phyloP scores from a whole-genome alignment of 2,329 filamentous ascomycete species.

The Pyrenophora graminea region DNA sequence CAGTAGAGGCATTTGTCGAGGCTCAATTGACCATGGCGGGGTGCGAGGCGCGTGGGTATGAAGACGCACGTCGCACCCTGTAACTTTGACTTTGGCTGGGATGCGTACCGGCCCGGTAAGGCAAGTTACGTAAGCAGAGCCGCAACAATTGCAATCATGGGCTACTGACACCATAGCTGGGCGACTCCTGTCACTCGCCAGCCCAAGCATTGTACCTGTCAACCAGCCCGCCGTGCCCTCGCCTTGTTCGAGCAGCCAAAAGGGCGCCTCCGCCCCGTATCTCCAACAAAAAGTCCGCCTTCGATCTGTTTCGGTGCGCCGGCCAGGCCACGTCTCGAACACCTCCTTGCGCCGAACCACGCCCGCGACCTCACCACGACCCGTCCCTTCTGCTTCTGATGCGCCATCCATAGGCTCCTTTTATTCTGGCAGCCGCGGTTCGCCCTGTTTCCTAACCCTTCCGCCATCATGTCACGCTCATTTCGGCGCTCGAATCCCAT shows the following conservation, averaged over 20 bases:
- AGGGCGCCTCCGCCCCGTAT: slow-evolving; percentile 2
- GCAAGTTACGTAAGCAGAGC: slow-evolving; percentile 12
- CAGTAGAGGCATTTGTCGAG: slow-evolving; percentile 37
- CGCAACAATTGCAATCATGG: slow-evolving; percentile 13
- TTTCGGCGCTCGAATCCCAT: slow-evolving; percentile 80
- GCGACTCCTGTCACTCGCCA: slow-evolving; percentile 27
- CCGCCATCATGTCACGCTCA: slow-evolving; percentile 62
- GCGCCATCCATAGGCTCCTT: slow-evolving; percentile 35
- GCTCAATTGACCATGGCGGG: slow-evolving; percentile 32
- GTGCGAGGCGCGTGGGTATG: background rate
- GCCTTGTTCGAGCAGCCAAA: background rate
- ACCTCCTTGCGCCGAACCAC: slow-evolving; percentile 31
- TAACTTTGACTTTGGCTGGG: background rate
- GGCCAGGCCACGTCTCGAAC: slow-evolving; percentile 39
- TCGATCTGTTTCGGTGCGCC: slow-evolving; percentile 24
- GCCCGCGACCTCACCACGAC: slow-evolving; percentile 20
- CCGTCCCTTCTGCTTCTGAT: slow-evolving; percentile 34
- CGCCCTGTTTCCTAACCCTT: slow-evolving; percentile 23
- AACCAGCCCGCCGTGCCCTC: slow-evolving; percentile 1
- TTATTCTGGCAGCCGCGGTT: slow-evolving; percentile 37
- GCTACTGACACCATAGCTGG: slow-evolving; percentile 7
- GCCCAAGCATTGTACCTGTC: slow-evolving; percentile 13
- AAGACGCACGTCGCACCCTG: slow-evolving; percentile 14
- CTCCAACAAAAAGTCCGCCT: slow-evolving; percentile 11
- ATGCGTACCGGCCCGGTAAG: background rate